phyloP scores from a whole-genome alignment of 192 early-diverging fungal species.

The Umbelopsis sp. region DNA sequence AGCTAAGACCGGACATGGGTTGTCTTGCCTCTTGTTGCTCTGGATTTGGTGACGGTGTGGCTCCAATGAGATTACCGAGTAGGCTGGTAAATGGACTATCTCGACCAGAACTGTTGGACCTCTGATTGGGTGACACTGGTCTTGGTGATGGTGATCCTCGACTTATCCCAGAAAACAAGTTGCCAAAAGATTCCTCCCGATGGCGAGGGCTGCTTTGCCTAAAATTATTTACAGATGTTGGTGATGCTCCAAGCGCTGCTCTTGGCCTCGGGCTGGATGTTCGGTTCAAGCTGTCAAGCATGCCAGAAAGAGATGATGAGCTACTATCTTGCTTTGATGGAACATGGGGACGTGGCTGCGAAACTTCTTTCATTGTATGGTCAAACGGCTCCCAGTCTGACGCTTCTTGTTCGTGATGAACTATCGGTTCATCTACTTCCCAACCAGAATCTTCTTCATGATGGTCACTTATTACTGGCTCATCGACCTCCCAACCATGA shows the following conservation, averaged over 20 bases:
- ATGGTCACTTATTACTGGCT: background rate
- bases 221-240: background rate
- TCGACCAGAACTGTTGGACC: background rate
- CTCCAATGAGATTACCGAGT: slow-evolving; percentile 1
- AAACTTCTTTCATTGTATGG: background rate
- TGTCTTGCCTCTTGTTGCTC: slow-evolving; percentile 7
- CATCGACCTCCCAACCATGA: too few species aligned
- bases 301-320: background rate
- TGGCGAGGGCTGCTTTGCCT: background rate
- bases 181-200: background rate
- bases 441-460: background rate
- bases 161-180: background rate
- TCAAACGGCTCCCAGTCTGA: background rate
- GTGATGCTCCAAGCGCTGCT: background rate
- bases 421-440: background rate
- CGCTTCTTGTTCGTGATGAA: background rate
- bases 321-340: too few species aligned
- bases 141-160: background rate
- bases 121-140: background rate
- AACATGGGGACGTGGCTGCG: background rate
- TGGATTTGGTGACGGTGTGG: background rate
- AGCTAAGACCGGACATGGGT: background rate
- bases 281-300: background rate
- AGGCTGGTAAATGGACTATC: slow-evolving; percentile 1
- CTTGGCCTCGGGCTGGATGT: background rate